Conservation (phyloP, 2,329 filamentous ascomycete species). For the Fusarium sp. region DNA sequence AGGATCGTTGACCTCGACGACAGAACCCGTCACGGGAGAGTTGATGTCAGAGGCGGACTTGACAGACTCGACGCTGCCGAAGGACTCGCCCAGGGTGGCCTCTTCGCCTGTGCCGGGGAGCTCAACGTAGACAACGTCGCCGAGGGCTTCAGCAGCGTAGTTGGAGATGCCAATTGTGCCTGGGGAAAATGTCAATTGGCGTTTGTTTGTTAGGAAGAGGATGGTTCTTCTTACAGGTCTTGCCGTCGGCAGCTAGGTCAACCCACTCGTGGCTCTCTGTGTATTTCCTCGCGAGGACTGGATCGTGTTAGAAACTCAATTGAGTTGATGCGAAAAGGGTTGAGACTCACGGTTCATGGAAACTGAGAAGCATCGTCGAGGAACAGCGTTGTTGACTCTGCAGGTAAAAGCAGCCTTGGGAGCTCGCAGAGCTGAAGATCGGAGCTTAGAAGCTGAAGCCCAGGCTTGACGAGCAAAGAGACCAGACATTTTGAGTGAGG, state of each 20-base stretch:
- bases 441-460: slow-evolving; percentile 42
- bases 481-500: slow-evolving; percentile 38
- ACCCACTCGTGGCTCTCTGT: slow-evolving; percentile 96
- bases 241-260: slow-evolving; percentile 76
- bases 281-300: slow-evolving; percentile 63
- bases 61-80: slow-evolving; percentile 91
- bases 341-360: slow-evolving; percentile 40
- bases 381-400: slow-evolving; percentile 28
- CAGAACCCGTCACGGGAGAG: slow-evolving; percentile 78
- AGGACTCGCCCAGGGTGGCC: slow-evolving; percentile 77
- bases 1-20: slow-evolving; percentile 74
- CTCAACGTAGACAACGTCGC: slow-evolving; percentile 93
- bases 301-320: neutral
- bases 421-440: slow-evolving; percentile 39
- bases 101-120: slow-evolving; percentile 76
- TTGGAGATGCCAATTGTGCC: slow-evolving; percentile 82
- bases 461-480: slow-evolving; percentile 45
- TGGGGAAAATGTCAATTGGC: slow-evolving; percentile 40
- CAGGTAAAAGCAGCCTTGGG: slow-evolving; percentile 36
- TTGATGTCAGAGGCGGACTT: slow-evolving; percentile 94
- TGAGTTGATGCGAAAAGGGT: neutral
- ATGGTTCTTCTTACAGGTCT: slow-evolving; percentile 52
- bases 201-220: too few species aligned
- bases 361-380: slow-evolving; percentile 45
- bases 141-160: slow-evolving; percentile 86